Conservation (phyloP, 2,329 filamentous ascomycete genomes). For the Diplodia seriata region DNA sequence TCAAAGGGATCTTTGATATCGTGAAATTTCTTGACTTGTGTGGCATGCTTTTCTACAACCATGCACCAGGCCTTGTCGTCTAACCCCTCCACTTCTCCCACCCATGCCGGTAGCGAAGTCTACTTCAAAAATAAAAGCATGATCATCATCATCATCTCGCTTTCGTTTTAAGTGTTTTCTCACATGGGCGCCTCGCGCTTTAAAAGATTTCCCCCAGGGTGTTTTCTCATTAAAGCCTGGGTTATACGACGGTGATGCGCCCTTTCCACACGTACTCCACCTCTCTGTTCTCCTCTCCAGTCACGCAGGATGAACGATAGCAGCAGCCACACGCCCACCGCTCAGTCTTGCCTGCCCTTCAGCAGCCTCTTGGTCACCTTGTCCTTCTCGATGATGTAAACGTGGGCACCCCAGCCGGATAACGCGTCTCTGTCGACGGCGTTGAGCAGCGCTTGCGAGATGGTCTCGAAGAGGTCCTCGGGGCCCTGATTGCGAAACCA, state of each 20-base stretch:
- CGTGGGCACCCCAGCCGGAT: constrained; percentile 97
- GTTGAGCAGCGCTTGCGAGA: constrained; percentile 93
- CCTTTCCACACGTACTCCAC: neutral
- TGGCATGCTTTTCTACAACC: constrained; percentile 12
- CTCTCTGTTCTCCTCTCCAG: neutral
- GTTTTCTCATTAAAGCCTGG: constrained; percentile 12
- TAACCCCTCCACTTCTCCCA: neutral
- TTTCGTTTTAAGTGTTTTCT: neutral
- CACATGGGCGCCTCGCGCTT: constrained; percentile 7
- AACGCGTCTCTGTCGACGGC: constrained; percentile 96
- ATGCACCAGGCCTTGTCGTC: constrained; percentile 6
- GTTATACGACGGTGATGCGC: constrained; percentile 7
- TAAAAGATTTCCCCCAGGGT: neutral
- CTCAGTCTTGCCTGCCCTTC: constrained; percentile 89
- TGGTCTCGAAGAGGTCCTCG: constrained; percentile 97
- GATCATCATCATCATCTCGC: constrained; percentile 30
- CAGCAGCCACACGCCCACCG: neutral
- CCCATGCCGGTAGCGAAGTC: neutral
- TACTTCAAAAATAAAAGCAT: constrained; percentile 15
- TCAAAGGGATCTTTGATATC: constrained; percentile 12
- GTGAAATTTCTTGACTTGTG: constrained; percentile 12
- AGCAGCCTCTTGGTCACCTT: constrained; percentile 99
- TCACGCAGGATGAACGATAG: neutral
- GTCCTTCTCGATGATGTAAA: constrained; percentile 99
- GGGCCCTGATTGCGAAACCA: constrained; percentile 65